A percentile compares a stretch with the other conserved stretches of the same genome.
Conservation (phyloP, 257 asterid species). For the Solanum boliviense region DNA sequence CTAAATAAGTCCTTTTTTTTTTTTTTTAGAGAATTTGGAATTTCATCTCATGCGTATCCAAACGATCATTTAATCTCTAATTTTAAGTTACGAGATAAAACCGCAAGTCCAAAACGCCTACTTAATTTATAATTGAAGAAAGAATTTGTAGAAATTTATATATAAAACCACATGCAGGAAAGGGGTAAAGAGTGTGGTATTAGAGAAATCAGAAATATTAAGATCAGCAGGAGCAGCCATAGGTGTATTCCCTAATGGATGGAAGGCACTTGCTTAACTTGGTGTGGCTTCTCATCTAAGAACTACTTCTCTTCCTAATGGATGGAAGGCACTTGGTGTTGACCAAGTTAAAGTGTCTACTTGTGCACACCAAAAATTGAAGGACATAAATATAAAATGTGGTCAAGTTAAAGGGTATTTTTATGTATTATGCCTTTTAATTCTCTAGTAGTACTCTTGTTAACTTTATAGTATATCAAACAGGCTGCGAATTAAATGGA, state of each 20-base stretch:
- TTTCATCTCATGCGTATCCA: not conserved
- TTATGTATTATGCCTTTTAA: not conserved
- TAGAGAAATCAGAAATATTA: conserved; percentile 15
- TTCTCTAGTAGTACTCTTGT: not conserved
- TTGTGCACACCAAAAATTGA: too few species aligned
- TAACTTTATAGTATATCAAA: not conserved
- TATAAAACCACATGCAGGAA: conserved; percentile 8
- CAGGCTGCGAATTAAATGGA: conserved; percentile 13
- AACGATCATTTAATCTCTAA: not conserved
- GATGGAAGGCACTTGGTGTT: conserved; percentile 39
- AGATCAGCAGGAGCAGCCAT: conserved; percentile 26
- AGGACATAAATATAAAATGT: too few species aligned
- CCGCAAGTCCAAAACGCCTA: too few species aligned
- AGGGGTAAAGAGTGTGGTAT: conserved; percentile 18
- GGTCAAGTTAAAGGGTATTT: not conserved
- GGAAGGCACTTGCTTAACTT: conserved; percentile 37
- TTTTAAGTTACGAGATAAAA: not conserved
- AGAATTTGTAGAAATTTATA: not conserved
- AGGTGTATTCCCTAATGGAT: conserved; percentile 21
- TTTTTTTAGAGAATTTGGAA: too few species aligned
- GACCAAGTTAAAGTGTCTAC: too few species aligned
- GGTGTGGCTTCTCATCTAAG: conserved; percentile 21
- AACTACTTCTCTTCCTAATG: conserved; percentile 17
- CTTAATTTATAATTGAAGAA: not conserved
- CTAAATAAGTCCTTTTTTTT: too few species aligned